phyloP scores from a whole-genome alignment of 805 yeast species.

The Brettanomyces custersianus region DNA sequence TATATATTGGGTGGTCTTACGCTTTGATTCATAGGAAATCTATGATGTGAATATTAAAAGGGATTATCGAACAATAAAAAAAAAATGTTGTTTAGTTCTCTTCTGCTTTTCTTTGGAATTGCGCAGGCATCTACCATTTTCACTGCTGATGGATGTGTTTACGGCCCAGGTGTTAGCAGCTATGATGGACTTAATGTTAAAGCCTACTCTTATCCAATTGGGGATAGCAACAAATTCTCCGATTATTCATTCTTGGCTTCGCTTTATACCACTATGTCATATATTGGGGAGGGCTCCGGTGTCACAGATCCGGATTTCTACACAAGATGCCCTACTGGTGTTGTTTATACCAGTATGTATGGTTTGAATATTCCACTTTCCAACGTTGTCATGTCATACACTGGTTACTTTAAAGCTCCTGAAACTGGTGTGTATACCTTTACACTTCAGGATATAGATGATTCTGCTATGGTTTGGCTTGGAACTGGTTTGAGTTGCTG shows the following conservation, averaged over 20 bases:
- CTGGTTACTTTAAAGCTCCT: slow-evolving; percentile 18
- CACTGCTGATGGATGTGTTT: slow-evolving; percentile 2
- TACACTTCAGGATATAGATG: slow-evolving; percentile 18
- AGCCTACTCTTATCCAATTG: slow-evolving; percentile 1
- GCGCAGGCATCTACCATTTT: too few relatives aligned
- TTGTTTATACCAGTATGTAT: background rate
- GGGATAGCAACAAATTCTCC: too few relatives aligned
- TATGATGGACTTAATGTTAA: slow-evolving; percentile 2
- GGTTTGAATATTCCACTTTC: background rate
- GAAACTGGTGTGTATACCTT: slow-evolving; percentile 23
- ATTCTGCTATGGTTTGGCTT: slow-evolving; percentile 23
- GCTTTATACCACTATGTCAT: too few relatives aligned
- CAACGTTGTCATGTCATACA: slow-evolving; percentile 7
- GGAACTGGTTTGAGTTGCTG: slow-evolving; percentile 29
- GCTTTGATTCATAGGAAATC: too few relatives aligned
- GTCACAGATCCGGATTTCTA: background rate
- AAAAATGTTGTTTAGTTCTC: too few relatives aligned
- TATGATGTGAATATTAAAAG: too few relatives aligned
- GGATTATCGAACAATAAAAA: too few relatives aligned
- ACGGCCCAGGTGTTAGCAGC: background rate
- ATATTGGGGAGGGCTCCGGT: too few relatives aligned
- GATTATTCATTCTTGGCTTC: too few relatives aligned
- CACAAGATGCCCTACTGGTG: background rate
- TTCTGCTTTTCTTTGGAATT: too few relatives aligned
- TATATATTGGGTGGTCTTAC: too few relatives aligned